Percentiles rank a stretch among this genome's conserved stretches.
These are phyloP conservation scores for Coemansia sp. DNA, from an alignment of 192 early-diverging fungal species.

Conservation along the genomic window DNA sequence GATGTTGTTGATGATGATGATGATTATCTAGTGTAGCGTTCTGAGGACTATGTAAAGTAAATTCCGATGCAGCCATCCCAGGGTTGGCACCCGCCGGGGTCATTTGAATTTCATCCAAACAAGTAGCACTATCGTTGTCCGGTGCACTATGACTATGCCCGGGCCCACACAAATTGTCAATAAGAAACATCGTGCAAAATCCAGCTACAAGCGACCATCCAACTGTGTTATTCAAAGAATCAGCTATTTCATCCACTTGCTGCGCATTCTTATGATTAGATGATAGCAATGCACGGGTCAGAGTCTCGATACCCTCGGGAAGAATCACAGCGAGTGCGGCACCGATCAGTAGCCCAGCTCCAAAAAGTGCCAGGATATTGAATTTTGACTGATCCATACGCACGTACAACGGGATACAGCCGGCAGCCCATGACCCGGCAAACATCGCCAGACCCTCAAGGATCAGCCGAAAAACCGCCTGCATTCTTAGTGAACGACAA, in stretches of 20 bases:
- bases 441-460: slow-evolving; percentile 70
- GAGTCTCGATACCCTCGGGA: slow-evolving; percentile 93
- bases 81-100: not conserved
- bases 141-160: slow-evolving; percentile 3
- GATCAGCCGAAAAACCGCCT: slow-evolving; percentile 50
- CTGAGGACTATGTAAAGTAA: slow-evolving; percentile 20
- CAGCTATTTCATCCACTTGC: slow-evolving; percentile 8
- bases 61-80: slow-evolving; percentile 19
- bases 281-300: slow-evolving; percentile 56
- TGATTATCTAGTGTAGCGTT: not conserved
- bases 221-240: slow-evolving; percentile 56
- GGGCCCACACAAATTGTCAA: slow-evolving; percentile 60
- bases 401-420: slow-evolving; percentile 81
- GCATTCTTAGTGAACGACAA: slow-evolving; percentile 17
- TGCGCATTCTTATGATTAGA: slow-evolving; percentile 7
- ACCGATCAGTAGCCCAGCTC: slow-evolving; percentile 88
- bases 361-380: slow-evolving; percentile 72
- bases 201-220: slow-evolving; percentile 79
- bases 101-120: slow-evolving; percentile 45
- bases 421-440: slow-evolving; percentile 81
- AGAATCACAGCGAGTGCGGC: slow-evolving; percentile 91
- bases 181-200: slow-evolving; percentile 87
- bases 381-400: slow-evolving; percentile 73
- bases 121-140: slow-evolving; percentile 41
- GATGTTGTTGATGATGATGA: not conserved